These are phyloP conservation scores for Diutina rugosa DNA, from an alignment of 1,139 yeast genomes.

Conservation along the genomic window DNA sequence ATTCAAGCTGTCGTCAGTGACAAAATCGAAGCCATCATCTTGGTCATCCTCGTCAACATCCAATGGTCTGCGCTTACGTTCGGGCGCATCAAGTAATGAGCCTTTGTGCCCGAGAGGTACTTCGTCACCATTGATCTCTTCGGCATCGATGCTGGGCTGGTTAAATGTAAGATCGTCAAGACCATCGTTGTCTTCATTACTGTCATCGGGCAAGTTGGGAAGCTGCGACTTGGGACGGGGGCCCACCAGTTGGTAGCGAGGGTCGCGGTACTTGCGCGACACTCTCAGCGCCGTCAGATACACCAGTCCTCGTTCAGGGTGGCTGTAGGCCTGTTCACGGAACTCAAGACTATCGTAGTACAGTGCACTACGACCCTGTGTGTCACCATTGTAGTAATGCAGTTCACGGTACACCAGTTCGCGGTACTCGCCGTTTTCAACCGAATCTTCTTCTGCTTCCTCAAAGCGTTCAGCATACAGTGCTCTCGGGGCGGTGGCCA, in stretches of 20 bases:
- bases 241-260: background rate
- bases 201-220: background rate
- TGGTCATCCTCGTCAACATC: background rate
- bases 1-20: background rate
- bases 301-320: background rate
- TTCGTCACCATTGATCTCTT: background rate
- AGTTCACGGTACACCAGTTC: background rate
- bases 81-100: background rate
- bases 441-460: constrained; percentile 12
- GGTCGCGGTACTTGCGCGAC: background rate
- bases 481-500: background rate
- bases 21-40: background rate
- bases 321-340: background rate
- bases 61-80: background rate
- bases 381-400: background rate
- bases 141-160: background rate
- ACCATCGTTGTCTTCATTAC: background rate
- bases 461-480: constrained; percentile 5
- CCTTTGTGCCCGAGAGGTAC: background rate
- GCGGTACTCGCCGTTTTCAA: background rate
- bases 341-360: background rate
- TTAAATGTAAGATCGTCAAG: background rate
- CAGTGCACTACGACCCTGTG: background rate
- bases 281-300: background rate
- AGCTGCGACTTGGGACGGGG: constrained; percentile 1